Evolutionary conservation across 108 stramenopile genomes (phyloP).

Genomic region (Epithemia pelagica): DNA sequence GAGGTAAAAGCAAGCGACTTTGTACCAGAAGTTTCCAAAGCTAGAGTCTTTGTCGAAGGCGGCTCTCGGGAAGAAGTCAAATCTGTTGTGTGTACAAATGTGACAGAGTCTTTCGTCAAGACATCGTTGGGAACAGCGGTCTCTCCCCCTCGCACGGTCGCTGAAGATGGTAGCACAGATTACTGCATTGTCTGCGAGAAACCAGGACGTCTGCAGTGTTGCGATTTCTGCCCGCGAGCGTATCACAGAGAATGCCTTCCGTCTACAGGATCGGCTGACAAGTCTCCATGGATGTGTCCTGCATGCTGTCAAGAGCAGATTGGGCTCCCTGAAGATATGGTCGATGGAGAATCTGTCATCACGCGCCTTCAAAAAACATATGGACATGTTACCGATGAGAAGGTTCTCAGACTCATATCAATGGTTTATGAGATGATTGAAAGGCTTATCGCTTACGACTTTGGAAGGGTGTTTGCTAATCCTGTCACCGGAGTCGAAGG

Average conservation of each 20-base stretch:
- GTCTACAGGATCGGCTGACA: not conserved
- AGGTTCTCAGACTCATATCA: no score
- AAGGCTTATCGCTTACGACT: slow-evolving; percentile 52
- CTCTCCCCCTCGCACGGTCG: no score
- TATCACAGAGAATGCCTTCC: slow-evolving; percentile 41
- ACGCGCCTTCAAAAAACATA: not conserved
- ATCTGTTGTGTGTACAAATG: no score
- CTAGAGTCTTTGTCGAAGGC: no score
- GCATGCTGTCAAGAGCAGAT: slow-evolving; percentile 35
- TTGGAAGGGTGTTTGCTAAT: slow-evolving; percentile 50
- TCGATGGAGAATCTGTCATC: not conserved
- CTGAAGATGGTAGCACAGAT: slow-evolving; percentile 54
- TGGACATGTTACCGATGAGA: not conserved
- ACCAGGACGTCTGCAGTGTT: slow-evolving; percentile 40
- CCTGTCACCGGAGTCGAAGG: slow-evolving; percentile 49
- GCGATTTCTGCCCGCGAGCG: slow-evolving; percentile 53
- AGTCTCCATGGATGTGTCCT: slow-evolving; percentile 36
- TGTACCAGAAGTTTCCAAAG: no score
- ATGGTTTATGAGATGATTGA: slow-evolving; percentile 46
- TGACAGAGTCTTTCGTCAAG: no score
- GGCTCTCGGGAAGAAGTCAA: no score
- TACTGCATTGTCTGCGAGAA: slow-evolving; percentile 42
- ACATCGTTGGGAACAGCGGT: no score
- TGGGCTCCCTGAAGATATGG: slow-evolving; percentile 5
- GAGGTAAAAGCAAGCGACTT: no score